phyloP scores from a whole-genome alignment of 257 asterid species.

The Penstemon newberryi region DNA sequence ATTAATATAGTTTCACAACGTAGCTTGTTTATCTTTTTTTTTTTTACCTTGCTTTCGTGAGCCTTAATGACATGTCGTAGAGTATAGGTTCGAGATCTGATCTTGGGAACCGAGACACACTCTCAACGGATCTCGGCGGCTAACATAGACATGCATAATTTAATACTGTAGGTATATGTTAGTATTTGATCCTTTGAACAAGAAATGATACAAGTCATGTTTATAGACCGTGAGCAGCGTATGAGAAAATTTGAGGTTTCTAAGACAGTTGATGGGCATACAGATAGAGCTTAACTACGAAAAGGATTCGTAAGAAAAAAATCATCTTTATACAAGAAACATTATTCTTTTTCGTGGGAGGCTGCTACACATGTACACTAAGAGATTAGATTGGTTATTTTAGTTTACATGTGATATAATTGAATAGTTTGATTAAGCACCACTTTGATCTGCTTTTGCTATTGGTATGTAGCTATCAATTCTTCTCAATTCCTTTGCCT shows the following conservation, averaged over 20 bases:
- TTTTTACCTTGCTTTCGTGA: too few species aligned
- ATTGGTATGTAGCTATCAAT: not conserved
- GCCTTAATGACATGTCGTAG: not conserved
- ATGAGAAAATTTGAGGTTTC: not conserved
- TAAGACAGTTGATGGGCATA: conserved; percentile 8
- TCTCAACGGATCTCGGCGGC: too few species aligned
- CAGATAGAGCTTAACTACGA: not conserved
- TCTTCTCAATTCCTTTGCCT: not conserved
- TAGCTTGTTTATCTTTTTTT: too few species aligned
- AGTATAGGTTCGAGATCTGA: too few species aligned
- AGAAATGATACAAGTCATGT: not conserved
- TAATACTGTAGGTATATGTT: not conserved
- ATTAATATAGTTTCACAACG: too few species aligned
- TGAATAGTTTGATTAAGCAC: too few species aligned
- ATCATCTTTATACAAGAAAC: not conserved
- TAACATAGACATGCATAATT: not conserved
- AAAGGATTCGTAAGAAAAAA: not conserved
- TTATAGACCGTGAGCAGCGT: not conserved
- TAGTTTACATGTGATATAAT: too few species aligned
- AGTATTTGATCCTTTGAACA: not conserved
- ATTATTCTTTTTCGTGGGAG: not conserved
- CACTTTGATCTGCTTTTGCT: not conserved
- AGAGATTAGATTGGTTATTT: not conserved
- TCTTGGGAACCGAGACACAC: too few species aligned
- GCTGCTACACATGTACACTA: not conserved